Evolutionary conservation across 257 asterid genomes (phyloP), one percentile per base, ranked within the genome.

Genomic region (Fraxinus anomala): DNA sequence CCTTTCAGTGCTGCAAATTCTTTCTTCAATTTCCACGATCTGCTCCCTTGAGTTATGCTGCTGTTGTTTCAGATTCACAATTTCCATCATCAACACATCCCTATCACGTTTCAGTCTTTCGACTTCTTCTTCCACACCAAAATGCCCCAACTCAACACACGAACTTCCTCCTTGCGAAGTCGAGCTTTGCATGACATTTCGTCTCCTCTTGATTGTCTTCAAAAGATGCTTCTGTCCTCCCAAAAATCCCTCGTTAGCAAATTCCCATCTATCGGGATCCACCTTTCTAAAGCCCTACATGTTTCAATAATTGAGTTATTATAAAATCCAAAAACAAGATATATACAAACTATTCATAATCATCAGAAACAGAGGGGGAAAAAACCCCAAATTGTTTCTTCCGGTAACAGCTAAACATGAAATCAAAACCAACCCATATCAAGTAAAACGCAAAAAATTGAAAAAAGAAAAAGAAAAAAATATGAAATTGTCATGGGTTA

Each of bases 181-280:
- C 31, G 65, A 70, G 76, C 83, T 70, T 11, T 79, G 89, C 6
- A 36, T 33, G 2, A 77, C 85, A 5, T 92, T 93, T 72, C 98
- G 79, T 80, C 95, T 91, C 81, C 99, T 83, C 72, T 85, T 92
- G 76, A 96, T 93, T 8, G 90, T 92, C 86, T 86, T 93, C 82
- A 96, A 79, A 51, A 96, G 97, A 84, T 96, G 98, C 86, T 84
- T 96, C 73, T 96, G 97, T 7, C 99, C 99, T 24, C 95, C 92
- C 49, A 96, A 84, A 61, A 93, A 96, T 2, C 98, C 97, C 86
- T 90, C 97, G 71, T 92, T 92, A 0, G 99, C 99, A 68, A 96
- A 96, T 75, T 96, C 97, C 98, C 98, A 96, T 83, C 92, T 86
- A 24, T 93, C 98, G 0, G 97, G 94, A 81, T 93, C 97, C 59